phyloP scores from a whole-genome alignment of 345 rosid species.

The Viola odorata region DNA sequence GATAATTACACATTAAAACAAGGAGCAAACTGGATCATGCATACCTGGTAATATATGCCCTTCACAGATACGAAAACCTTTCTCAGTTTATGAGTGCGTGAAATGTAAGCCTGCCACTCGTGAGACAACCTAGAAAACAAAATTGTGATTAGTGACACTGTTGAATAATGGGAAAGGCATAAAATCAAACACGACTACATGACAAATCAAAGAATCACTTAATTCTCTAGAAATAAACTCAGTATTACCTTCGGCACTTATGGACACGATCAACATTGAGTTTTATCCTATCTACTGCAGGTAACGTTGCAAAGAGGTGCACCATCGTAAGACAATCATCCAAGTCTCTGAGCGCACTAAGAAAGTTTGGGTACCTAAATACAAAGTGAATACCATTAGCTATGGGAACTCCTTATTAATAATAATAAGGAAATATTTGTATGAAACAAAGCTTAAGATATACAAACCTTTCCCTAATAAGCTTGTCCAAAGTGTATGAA shows the following conservation, averaged over 20 bases:
- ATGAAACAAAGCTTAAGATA: background rate
- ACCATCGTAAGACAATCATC: slow-evolving; percentile 93
- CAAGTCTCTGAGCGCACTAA: slow-evolving; percentile 90
- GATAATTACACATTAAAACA: background rate
- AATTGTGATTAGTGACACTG: background rate
- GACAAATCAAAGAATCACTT: background rate
- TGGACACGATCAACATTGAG: slow-evolving; percentile 73
- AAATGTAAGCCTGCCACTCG: slow-evolving; percentile 94
- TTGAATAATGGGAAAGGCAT: background rate
- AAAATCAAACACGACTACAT: background rate
- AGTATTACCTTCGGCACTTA: slow-evolving; percentile 67
- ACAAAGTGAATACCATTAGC: background rate
- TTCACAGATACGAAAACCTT: slow-evolving; percentile 87
- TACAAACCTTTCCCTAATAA: slow-evolving; percentile 68
- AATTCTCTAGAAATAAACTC: background rate
- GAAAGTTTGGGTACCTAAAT: slow-evolving; percentile 75
- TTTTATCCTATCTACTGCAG: slow-evolving; percentile 72
- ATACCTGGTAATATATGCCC: slow-evolving; percentile 96
- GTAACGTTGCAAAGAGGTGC: slow-evolving; percentile 87
- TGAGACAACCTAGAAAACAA: slow-evolving; percentile 62
- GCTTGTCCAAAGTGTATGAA: slow-evolving; percentile 53
- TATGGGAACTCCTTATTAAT: no score
- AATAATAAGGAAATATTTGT: background rate
- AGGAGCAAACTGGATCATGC: background rate
- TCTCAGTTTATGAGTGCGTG: slow-evolving; percentile 68